These are phyloP conservation scores for Mucor velutinosus DNA, from an alignment of 371 early-diverging fungal genomes.

Conservation along the genomic window DNA sequence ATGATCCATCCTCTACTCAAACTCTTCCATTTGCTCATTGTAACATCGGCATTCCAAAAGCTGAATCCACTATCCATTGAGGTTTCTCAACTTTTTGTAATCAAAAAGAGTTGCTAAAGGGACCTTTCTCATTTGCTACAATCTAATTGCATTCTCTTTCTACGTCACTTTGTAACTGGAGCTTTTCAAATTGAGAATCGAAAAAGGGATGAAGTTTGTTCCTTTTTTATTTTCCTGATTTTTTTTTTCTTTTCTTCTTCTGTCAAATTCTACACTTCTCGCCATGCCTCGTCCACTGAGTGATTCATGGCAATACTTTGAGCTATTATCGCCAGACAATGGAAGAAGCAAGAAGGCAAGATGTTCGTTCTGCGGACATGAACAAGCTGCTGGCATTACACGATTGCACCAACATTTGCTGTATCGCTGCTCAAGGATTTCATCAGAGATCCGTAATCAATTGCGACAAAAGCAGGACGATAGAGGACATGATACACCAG, in stretches of 20 bases:
- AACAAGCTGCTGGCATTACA: conserved; percentile 41
- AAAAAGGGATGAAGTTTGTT: not conserved
- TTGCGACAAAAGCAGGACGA: conserved; percentile 27
- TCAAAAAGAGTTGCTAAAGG: not conserved
- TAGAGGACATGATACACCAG: conserved; percentile 1
- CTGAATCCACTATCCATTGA: not conserved
- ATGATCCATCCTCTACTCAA: no score
- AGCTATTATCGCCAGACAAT: conserved; percentile 20
- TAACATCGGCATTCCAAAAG: not conserved
- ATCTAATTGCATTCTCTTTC: not conserved
- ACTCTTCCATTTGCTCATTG: not conserved
- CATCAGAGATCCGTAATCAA: conserved; percentile 25
- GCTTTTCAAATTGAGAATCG: not conserved
- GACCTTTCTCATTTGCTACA: not conserved
- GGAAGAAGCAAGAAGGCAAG: conserved; percentile 31
- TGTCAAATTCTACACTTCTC: not conserved
- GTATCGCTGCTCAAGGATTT: conserved; percentile 31
- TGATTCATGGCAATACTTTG: conserved; percentile 46
- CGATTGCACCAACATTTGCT: conserved; percentile 40
- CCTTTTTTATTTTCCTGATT: not conserved
- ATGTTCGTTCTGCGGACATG: conserved; percentile 38
- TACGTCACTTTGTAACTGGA: conserved; percentile 8
- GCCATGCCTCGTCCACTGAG: conserved; percentile 48
- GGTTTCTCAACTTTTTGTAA: not conserved
- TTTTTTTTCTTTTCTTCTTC: not conserved